Conservation (phyloP, 2,329 filamentous ascomycete genomes). For the Penicillium sp. region DNA sequence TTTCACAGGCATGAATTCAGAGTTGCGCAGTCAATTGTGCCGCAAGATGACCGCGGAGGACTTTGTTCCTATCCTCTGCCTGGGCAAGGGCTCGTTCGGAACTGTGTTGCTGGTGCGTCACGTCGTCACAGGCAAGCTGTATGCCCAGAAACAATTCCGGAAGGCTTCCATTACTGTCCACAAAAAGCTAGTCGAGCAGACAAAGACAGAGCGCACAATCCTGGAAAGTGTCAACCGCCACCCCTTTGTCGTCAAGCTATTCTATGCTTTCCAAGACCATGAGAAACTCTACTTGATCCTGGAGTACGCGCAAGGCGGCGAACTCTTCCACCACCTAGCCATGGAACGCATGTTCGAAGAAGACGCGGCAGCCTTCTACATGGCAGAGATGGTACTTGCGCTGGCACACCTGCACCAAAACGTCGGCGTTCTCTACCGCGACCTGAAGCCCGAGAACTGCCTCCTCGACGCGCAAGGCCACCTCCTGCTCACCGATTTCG, state of each 20-base stretch:
- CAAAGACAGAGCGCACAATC: constrained; percentile 90
- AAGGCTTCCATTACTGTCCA: constrained; percentile 92
- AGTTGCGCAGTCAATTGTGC: constrained; percentile 45
- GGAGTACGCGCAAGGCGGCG: constrained; percentile 93
- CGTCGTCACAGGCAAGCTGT: constrained; percentile 73
- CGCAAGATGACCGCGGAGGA: constrained; percentile 87
- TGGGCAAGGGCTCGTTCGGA: constrained; percentile 92
- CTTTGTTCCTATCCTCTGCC: constrained; percentile 80
- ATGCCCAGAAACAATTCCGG: constrained; percentile 96
- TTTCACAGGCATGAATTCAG: constrained; percentile 41
- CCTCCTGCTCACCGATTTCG: constrained; percentile 90
- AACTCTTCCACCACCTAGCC: constrained; percentile 89
- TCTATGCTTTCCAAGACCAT: constrained; percentile 95
- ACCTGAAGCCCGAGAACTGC: constrained; percentile 96
- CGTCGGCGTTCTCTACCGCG: constrained; percentile 89
- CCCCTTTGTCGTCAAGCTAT: constrained; percentile 95
- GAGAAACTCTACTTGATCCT: constrained; percentile 96
- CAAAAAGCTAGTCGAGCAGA: constrained; percentile 92
- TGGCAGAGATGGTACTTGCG: constrained; percentile 94
- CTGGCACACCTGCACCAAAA: constrained; percentile 86
- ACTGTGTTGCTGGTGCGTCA: constrained; percentile 93
- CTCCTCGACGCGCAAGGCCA: constrained; percentile 85
- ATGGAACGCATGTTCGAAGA: constrained; percentile 94
- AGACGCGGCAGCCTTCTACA: constrained; percentile 85
- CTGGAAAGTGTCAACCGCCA: constrained; percentile 93